Conservation (phyloP, 441 rosid genomes). For the Arabidopsis hybrid region DNA sequence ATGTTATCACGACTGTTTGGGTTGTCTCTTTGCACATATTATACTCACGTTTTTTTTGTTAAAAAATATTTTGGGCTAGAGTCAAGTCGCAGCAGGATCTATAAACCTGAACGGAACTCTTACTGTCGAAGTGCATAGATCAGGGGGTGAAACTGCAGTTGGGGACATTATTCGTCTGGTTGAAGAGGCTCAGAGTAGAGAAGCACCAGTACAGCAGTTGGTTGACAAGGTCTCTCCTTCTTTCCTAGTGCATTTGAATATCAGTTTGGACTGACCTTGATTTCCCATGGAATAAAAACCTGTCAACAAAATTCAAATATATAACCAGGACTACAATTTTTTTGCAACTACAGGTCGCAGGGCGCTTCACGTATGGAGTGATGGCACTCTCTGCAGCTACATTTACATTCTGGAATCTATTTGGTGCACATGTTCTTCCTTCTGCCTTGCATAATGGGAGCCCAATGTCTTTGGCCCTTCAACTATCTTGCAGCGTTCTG, state of each 20-base stretch:
- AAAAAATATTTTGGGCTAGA: slow-evolving; percentile 57
- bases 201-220: slow-evolving; percentile 93
- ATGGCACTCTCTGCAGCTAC: slow-evolving; percentile 95
- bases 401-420: slow-evolving; percentile 87
- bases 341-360: slow-evolving; percentile 68
- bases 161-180: slow-evolving; percentile 92
- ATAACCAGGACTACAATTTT: slow-evolving; percentile 1
- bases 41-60: slow-evolving; percentile 26
- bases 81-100: slow-evolving; percentile 95
- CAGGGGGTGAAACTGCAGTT: slow-evolving; percentile 97
- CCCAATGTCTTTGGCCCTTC: slow-evolving; percentile 85
- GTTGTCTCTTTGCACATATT: slow-evolving; percentile 27
- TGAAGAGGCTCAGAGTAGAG: slow-evolving; percentile 96
- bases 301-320: no score
- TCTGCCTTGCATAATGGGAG: slow-evolving; percentile 71
- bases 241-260: slow-evolving; percentile 21
- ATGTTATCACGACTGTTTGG: slow-evolving; percentile 34
- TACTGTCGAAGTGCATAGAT: slow-evolving; percentile 85
- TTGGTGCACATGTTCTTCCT: slow-evolving; percentile 73
- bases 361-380: slow-evolving; percentile 97
- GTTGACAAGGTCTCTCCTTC: slow-evolving; percentile 84
- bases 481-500: slow-evolving; percentile 98
- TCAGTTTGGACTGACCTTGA: slow-evolving; percentile 13
- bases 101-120: slow-evolving; percentile 96
- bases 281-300: background rate